Evolutionary conservation across 257 asterid genomes (phyloP), one percentile per base, ranked within the genome.

Genomic region (Misopates orontium): DNA sequence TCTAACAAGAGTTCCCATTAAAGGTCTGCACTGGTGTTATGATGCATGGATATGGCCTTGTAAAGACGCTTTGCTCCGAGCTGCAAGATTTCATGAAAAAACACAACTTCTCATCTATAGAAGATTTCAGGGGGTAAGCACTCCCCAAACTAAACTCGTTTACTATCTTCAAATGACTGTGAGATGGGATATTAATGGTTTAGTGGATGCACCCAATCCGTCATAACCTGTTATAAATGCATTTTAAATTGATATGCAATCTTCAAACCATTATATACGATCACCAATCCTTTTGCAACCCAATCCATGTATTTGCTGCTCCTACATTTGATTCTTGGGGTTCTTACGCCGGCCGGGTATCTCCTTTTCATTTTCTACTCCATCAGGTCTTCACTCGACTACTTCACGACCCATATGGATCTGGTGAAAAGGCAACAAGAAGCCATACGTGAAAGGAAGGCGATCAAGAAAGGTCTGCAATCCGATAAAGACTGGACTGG

Each of bases 401-500:
- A 87, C 44, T 85, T 89, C 72, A 91, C 88, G 7, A 87, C 95
- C 8, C 96, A 88, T 62, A 83, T 12, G 53, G 92, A 89, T 73
- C 77, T 87, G 73, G 95, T 89, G 6, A 63, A 42, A 63, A 77
- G 88, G 69, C 96, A 92, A 51, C 80, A 89, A 62, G 93, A 87
- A 59, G 96, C 95, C 16, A 82, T 81, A 14, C 83, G 78, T 4
- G 85, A 80, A 65, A 78, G 96, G 71, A 89, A 78, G 76, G 95
- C 95, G 2, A 73, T 79, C 75, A 84, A 80, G 79, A 77, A 89
- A 80, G 98, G 97, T 1, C 70, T 84, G 78, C 84, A 80, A 65
- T 92, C 98, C 8, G 98, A 92, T 70, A 84, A 80, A 75, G 98
- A 92, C 83, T 92, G 98, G 98, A 92, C 98, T 0, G 98, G 96